Conservation (phyloP, 2,329 filamentous ascomycete genomes). For the Pestalotiopsis fici region DNA sequence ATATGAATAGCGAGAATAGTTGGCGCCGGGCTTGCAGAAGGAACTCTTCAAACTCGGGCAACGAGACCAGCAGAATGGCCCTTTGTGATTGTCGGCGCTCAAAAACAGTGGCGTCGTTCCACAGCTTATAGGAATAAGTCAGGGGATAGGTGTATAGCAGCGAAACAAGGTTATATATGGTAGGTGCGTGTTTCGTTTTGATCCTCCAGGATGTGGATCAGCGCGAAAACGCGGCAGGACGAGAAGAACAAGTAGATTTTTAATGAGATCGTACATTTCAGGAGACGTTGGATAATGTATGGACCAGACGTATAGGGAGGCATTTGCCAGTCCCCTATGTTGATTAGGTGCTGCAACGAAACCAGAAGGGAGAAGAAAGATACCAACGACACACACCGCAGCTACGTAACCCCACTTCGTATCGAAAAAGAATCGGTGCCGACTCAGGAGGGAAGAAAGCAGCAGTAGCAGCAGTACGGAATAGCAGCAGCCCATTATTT, state of each 20-base stretch:
- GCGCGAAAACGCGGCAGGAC: background rate
- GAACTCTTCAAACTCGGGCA: background rate
- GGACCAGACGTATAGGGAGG: background rate
- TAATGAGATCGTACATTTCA: too few species aligned
- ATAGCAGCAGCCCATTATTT: background rate
- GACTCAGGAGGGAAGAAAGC: background rate
- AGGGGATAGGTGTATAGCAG: background rate
- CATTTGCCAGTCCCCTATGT: too few species aligned
- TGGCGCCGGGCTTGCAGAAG: background rate
- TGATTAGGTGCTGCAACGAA: too few species aligned
- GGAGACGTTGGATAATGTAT: background rate
- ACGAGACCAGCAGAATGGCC: background rate
- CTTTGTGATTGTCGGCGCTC: background rate
- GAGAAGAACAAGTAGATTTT: background rate
- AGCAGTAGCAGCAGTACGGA: background rate
- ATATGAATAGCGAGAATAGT: background rate
- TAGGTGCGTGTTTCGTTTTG: background rate
- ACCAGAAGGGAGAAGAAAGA: background rate
- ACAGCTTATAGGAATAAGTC: background rate
- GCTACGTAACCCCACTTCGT: slow-evolving; percentile 6
- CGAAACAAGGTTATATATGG: background rate
- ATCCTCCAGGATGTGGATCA: background rate
- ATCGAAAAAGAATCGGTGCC: slow-evolving; percentile 11
- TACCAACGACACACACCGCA: slow-evolving; percentile 2
- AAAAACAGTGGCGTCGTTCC: background rate